These are phyloP conservation scores for Elongisporangium prolatum DNA, from an alignment of 352 stramenopile genomes.

Conservation along the genomic window DNA sequence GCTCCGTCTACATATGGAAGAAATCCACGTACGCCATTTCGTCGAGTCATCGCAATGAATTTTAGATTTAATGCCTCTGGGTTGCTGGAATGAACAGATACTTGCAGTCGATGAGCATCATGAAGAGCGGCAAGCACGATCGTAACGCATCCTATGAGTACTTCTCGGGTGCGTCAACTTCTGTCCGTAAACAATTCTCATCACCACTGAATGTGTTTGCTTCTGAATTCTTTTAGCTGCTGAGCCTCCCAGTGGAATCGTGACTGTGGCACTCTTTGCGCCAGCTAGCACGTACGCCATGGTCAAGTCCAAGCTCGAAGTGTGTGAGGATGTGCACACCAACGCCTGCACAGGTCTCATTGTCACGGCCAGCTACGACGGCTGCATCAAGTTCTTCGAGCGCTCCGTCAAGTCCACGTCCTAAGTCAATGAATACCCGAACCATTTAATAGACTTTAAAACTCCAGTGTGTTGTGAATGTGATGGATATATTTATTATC, in stretches of 20 bases:
- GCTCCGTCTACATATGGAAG: slow-evolving; percentile 84
- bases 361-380: slow-evolving; percentile 81
- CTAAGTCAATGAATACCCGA: not conserved
- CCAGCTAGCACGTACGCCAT: slow-evolving; percentile 78
- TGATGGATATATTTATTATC: not conserved
- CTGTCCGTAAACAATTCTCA: slow-evolving; percentile 1
- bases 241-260: slow-evolving; percentile 64
- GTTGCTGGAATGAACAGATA: slow-evolving; percentile 17
- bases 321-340: slow-evolving; percentile 46
- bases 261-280: slow-evolving; percentile 77
- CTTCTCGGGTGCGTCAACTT: slow-evolving; percentile 48
- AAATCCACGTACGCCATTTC: slow-evolving; percentile 44
- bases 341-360: slow-evolving; percentile 77
- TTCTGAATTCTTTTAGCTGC: slow-evolving; percentile 28
- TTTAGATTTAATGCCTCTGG: slow-evolving; percentile 1
- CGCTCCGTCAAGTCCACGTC: slow-evolving; percentile 26
- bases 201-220: not conserved
- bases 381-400: slow-evolving; percentile 82
- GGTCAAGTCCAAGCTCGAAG: slow-evolving; percentile 71
- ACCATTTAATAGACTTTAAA: not conserved
- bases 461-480: not conserved
- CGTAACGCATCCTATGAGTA: slow-evolving; percentile 79
- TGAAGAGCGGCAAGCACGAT: slow-evolving; percentile 72
- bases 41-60: not conserved
- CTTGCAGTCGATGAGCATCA: slow-evolving; percentile 43